phyloP scores from a whole-genome alignment of 2,329 filamentous ascomycete genomes.

The Cryphonectria carpinicola region DNA sequence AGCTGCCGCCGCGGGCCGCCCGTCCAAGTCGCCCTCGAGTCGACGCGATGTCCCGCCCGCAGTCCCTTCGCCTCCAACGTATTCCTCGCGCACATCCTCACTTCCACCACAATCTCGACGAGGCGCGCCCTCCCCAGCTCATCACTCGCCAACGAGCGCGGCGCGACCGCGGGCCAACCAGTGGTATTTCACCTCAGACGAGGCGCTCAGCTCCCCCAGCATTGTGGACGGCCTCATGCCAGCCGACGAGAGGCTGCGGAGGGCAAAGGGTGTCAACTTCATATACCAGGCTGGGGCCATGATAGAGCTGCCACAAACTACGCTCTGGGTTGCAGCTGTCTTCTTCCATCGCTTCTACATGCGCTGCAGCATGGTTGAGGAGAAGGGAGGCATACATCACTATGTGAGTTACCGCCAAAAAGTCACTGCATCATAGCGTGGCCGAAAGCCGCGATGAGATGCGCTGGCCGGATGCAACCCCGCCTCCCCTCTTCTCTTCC shows the following conservation, averaged over 20 bases:
- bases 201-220: conserved; percentile 81
- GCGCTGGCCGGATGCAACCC: background rate
- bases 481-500: background rate
- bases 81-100: conserved; percentile 59
- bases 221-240: conserved; percentile 79
- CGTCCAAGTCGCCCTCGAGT: conserved; percentile 55
- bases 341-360: conserved; percentile 98
- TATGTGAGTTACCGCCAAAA: conserved; percentile 66
- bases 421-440: background rate
- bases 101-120: conserved; percentile 51
- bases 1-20: conserved; percentile 38
- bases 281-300: conserved; percentile 93
- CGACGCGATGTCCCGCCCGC: conserved; percentile 63
- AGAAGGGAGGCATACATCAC: conserved; percentile 81
- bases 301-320: conserved; percentile 89
- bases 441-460: background rate
- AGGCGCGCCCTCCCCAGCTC: conserved; percentile 48
- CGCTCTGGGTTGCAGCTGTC: conserved; percentile 86
- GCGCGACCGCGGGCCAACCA: conserved; percentile 56
- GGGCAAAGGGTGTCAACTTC: conserved; percentile 94
- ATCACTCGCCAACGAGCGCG: conserved; percentile 44
- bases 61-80: conserved; percentile 63
- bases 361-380: conserved; percentile 79
- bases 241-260: conserved; percentile 76
- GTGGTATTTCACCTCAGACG: conserved; percentile 88